A percentile compares a stretch with the other conserved stretches of the same genome.
Evolutionary conservation across 2,329 filamentous ascomycete species (phyloP).

Genomic region (Penicillium sp.): DNA sequence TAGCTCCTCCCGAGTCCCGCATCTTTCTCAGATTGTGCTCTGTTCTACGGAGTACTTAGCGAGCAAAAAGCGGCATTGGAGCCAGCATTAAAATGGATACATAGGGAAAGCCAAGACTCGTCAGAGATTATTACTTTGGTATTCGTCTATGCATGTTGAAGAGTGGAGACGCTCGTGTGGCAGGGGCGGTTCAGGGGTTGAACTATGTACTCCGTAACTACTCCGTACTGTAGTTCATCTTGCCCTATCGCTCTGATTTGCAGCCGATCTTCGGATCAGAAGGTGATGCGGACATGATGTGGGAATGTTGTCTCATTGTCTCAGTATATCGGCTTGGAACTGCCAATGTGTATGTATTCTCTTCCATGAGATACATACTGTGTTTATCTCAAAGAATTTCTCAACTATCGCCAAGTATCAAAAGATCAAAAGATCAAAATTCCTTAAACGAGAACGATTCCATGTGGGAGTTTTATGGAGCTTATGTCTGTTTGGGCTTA

Average conservation of each 20-base stretch:
- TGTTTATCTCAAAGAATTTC: too few relatives aligned
- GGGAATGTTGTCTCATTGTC: too few relatives aligned
- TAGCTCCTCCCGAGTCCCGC: too few relatives aligned
- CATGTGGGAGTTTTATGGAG: background rate
- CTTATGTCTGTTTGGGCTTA: conserved; percentile 4
- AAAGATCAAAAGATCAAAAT: conserved; percentile 1
- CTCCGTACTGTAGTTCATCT: too few relatives aligned
- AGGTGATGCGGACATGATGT: background rate
- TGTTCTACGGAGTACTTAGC: too few relatives aligned
- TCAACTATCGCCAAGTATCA: background rate
- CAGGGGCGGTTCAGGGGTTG: conserved; percentile 28
- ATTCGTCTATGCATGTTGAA: conserved; percentile 11
- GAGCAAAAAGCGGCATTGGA: too few relatives aligned
- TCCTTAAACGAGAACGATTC: background rate
- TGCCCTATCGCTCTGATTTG: conserved; percentile 15
- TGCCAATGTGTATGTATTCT: background rate
- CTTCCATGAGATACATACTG: too few relatives aligned
- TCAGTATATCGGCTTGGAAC: background rate
- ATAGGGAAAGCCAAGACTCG: too few relatives aligned
- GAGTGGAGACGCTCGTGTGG: conserved; percentile 21
- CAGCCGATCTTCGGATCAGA: conserved; percentile 6
- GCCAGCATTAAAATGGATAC: too few relatives aligned
- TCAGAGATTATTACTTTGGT: too few relatives aligned
- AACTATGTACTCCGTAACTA: too few relatives aligned
- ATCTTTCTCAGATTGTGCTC: too few relatives aligned